Evolutionary conservation across 1,139 yeast genomes (phyloP), one percentile per base, ranked within the genome.

Genomic region (Blastobotrys illinoisensis): DNA sequence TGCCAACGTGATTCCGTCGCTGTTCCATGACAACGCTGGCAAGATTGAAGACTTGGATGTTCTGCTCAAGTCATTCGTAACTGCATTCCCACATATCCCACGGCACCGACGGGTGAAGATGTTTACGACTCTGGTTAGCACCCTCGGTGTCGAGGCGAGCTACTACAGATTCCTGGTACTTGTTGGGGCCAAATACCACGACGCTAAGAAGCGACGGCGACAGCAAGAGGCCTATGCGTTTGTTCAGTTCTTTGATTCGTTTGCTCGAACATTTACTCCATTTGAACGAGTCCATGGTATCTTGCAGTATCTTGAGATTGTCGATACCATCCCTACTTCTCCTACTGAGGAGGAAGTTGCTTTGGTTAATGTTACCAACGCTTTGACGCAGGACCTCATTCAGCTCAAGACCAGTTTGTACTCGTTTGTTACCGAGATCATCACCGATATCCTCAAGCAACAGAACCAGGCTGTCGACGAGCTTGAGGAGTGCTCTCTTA

Each of bases 11-110:
- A 85, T 93, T 48, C 99, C 99, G 3, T 97, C 98, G 0, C 78
- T 93, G 59, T 83, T 95, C 9, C 76, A 79, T 18, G 81, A 83
- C 53, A 81, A 84, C 7, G 76, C 79, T 26, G 76, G 78, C 46
- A 72, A 78, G 55, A 70, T 71, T 23, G 85, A 82, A 54, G 95
- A 88, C 65, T 80, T 86, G 56, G 97, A 91, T 66, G 88, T 90
- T 67, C 77, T 95, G 60, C 75, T 93, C 61, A 81, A 95, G 51
- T 87, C 96, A 66, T 95, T 93, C 67, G 90, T 88, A 14, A 85
- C 96, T 57, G 98, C 99, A 0, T 88, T 95, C 73, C 85, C 86
- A 55, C 98, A 93, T 67, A 90, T 93, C 61, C 99, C 99, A 60
- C 83, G 96, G 69, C 99, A 93, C 68, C 87, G 99, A 71, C 81